A percentile compares a stretch with the other conserved stretches of the same genome.
Conservation (phyloP, 371 early-diverging fungal genomes). For the Umbelopsis sp. region DNA sequence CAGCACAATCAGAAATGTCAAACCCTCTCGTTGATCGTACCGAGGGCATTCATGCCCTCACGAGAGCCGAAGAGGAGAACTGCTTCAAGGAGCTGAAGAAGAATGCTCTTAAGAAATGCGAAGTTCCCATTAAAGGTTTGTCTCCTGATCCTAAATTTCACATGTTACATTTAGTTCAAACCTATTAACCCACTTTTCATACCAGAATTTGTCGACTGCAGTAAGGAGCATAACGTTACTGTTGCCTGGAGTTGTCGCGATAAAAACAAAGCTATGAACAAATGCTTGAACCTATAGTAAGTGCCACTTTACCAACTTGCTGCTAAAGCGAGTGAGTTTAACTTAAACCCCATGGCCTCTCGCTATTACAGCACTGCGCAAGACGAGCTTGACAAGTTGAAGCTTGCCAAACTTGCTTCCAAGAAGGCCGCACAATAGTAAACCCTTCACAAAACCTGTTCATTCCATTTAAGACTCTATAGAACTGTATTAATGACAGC, state of each 20-base stretch:
- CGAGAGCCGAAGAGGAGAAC: slow-evolving; percentile 63
- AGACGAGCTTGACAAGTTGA: slow-evolving; percentile 61
- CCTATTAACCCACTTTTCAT: not conserved
- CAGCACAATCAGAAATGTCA: slow-evolving; percentile 34
- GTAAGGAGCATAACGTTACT: slow-evolving; percentile 64
- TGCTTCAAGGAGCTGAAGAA: slow-evolving; percentile 67
- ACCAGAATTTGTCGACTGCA: slow-evolving; percentile 73
- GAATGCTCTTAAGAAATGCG: slow-evolving; percentile 64
- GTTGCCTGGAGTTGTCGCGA: slow-evolving; percentile 71
- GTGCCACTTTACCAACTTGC: slow-evolving; percentile 13
- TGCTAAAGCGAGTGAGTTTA: not conserved
- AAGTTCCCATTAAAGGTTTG: slow-evolving; percentile 63
- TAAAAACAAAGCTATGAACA: slow-evolving; percentile 68
- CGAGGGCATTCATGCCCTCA: slow-evolving; percentile 55
- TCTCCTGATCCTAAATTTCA: not conserved
- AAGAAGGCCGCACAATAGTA: slow-evolving; percentile 25
- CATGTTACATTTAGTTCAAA: not conserved
- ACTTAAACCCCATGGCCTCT: not conserved
- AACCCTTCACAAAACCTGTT: not conserved
- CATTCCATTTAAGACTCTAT: not conserved
- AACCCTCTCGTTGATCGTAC: slow-evolving; percentile 43
- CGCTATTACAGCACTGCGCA: slow-evolving; percentile 53
- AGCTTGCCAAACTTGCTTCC: slow-evolving; percentile 44
- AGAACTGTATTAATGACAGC: no score
- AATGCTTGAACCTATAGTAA: slow-evolving; percentile 69